Evolutionary conservation across 2,329 filamentous ascomycete genomes (phyloP).

Genomic region (Cercospora sojina): DNA sequence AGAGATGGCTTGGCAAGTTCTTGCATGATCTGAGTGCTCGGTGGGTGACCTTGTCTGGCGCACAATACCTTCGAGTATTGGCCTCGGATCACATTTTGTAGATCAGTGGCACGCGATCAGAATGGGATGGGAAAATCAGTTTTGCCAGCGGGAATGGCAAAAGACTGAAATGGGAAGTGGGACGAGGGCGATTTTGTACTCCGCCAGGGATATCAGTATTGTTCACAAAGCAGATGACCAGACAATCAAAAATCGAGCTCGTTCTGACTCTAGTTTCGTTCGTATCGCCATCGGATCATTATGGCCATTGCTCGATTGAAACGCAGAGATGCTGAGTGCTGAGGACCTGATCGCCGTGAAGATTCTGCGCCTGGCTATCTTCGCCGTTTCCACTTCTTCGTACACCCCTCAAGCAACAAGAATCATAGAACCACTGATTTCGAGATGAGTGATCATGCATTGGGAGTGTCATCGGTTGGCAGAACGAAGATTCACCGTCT

Average conservation of each 20-base stretch:
- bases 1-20: conserved; percentile 21
- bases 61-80: conserved; percentile 16
- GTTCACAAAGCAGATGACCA: neutral
- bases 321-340: too few species aligned
- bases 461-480: too few species aligned
- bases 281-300: too few species aligned
- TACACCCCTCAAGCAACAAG: too few species aligned
- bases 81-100: neutral
- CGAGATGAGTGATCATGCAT: too few species aligned
- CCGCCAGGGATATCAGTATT: neutral
- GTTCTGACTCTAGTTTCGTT: too few species aligned
- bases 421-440: too few species aligned
- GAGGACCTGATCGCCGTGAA: too few species aligned
- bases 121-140: neutral
- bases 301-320: too few species aligned
- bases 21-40: conserved; percentile 23
- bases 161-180: neutral
- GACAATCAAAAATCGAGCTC: neutral
- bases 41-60: conserved; percentile 19
- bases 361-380: too few species aligned
- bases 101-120: neutral
- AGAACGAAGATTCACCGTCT: too few species aligned
- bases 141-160: neutral
- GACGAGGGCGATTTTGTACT: neutral
- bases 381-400: too few species aligned